Evolutionary conservation across 1,139 yeast species (phyloP), one percentile per base, ranked within the genome.

Genomic region (Debaryomycetaceae sp.): DNA sequence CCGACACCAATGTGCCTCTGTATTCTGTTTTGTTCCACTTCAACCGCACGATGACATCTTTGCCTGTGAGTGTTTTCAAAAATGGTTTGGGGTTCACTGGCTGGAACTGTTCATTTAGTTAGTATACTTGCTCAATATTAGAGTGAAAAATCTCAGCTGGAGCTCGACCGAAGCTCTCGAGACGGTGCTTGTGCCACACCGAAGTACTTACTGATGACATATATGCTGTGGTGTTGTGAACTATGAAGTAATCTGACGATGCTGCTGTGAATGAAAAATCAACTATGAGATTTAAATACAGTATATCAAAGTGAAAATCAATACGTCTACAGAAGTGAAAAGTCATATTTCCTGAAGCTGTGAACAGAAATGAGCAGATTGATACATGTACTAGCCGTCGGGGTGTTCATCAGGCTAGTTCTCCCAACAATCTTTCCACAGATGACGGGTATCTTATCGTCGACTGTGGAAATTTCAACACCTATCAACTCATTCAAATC

Each of bases 21-120:
- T 93, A 93, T 61, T 90, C 96, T n/a, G 96, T 87, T 52, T 80
- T 81, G 59, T 90, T 93, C 87, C 97, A 95, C 64, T 93, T 93
- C 50, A 93, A 76, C 45, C 93, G 80, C n/a, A 93, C 95, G n/a
- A 84, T 68, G 13, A 93, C 90, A 22, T 70, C 72, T 49, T 83
- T 76, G 46, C 85, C 84, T 20, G 86, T 74, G 40, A 93, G 78
- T 23, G 86, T 84, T 50, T 85, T 85, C 44, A 93, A 71, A 56
- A 85, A 93, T 29, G 98, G 98, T 62, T 87, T 90, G 23, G 99
- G 99, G 59, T 91, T 91, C 17, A 85, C 72, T 13, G 95, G 95
- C 51, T 82, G 83, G 53, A 85, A 80, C 85, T 77, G 49, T 37
- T 42, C 31, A 22, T 24, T 20, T 29, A 5, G 56, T 55, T 54